A percentile compares a stretch with the other conserved stretches of the same genome.
Evolutionary conservation across 2,329 filamentous ascomycete genomes (phyloP).

Genomic region (Corinectria fuckeliana): DNA sequence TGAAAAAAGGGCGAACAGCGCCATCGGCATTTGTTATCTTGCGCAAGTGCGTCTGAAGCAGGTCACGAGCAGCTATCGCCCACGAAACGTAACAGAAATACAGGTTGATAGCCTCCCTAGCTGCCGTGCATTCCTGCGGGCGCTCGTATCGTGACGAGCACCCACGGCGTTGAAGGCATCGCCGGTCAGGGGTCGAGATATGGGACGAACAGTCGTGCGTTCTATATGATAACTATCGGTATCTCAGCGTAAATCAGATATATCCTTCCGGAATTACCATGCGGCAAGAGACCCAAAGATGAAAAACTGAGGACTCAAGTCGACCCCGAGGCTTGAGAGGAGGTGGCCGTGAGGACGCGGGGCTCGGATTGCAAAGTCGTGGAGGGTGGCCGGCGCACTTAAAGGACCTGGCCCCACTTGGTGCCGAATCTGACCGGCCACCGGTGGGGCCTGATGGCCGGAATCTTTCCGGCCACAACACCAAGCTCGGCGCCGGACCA

Average conservation of each 20-base stretch:
- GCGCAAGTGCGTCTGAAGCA: conserved; percentile 20
- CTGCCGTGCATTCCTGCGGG: conserved; percentile 9
- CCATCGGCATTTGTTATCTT: conserved; percentile 25
- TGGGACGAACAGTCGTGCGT: neutral
- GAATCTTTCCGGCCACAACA: conserved; percentile 44
- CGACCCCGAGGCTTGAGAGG: neutral
- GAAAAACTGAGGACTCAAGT: neutral
- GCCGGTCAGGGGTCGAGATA: neutral
- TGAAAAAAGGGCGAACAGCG: conserved; percentile 27
- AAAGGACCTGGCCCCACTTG: conserved; percentile 16
- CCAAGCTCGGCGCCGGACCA: conserved; percentile 38
- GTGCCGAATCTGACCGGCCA: conserved; percentile 35
- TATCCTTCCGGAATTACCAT: neutral
- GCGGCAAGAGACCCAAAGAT: too few species aligned
- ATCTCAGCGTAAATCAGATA: neutral
- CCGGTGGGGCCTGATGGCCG: conserved; percentile 38
- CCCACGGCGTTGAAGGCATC: conserved; percentile 10
- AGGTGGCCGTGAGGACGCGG: neutral
- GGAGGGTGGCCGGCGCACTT: conserved; percentile 17
- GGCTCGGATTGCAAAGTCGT: neutral
- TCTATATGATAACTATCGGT: neutral
- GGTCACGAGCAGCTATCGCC: conserved; percentile 22
- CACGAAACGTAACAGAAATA: conserved; percentile 37
- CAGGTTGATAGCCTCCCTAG: neutral
- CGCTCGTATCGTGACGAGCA: conserved; percentile 6